Evolutionary conservation across 768 basidiomycete species (phyloP).

Genomic region (Collybia sordida): DNA sequence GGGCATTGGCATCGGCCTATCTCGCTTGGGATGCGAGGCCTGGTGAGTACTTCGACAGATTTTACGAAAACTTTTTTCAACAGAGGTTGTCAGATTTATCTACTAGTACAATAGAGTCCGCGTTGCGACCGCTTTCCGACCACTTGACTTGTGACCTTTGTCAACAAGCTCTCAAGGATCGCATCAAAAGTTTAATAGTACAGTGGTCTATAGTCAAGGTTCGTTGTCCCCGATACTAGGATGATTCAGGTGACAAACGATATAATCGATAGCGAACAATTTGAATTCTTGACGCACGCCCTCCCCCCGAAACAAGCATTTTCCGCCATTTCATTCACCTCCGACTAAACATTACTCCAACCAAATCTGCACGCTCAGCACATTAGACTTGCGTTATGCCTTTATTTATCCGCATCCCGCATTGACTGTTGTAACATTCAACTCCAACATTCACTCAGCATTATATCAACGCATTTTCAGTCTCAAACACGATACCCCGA

Average conservation of each 20-base stretch:
- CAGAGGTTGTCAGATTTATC: constrained; percentile 56
- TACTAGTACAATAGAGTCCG: constrained; percentile 67
- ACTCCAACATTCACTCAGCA: too few species aligned
- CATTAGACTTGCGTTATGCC: neutral
- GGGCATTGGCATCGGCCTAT: constrained; percentile 82
- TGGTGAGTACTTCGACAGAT: constrained; percentile 44
- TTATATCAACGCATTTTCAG: too few species aligned
- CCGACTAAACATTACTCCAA: too few species aligned
- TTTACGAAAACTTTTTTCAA: constrained; percentile 7
- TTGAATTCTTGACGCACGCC: constrained; percentile 24
- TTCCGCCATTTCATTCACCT: too few species aligned
- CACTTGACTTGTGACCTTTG: constrained; percentile 74
- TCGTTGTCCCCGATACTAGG: constrained; percentile 12
- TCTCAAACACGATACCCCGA: too few species aligned
- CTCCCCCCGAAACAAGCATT: too few species aligned
- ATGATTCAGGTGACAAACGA: constrained; percentile 2
- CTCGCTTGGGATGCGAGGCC: constrained; percentile 83
- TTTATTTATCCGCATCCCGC: neutral
- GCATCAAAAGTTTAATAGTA: constrained; percentile 64
- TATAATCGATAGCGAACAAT: constrained; percentile 49
- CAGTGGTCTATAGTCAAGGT: constrained; percentile 86
- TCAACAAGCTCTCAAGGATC: constrained; percentile 56
- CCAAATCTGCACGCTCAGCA: too few species aligned
- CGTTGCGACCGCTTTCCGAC: constrained; percentile 66
- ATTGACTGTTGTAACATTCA: neutral